These are phyloP conservation scores for Metschnikowia rubicola DNA, from an alignment of 805 yeast species.

Conservation along the genomic window DNA sequence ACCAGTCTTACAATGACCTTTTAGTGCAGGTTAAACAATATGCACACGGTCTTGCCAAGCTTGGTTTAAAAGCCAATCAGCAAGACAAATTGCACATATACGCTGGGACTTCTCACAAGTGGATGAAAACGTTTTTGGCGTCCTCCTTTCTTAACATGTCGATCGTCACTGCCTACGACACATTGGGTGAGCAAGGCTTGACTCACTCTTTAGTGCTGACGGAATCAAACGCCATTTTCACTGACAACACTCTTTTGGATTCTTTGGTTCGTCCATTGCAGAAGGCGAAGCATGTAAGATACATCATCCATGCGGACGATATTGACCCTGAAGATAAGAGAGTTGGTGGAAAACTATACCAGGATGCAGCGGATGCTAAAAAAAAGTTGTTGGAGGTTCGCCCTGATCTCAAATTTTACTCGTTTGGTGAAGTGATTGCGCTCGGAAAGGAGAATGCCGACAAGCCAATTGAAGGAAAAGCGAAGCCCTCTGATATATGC, in stretches of 20 bases:
- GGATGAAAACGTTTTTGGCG: conserved; percentile 88
- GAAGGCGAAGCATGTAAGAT: conserved; percentile 57
- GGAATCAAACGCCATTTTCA: conserved; percentile 70
- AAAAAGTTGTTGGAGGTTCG: conserved; percentile 59
- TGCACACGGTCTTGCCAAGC: conserved; percentile 72
- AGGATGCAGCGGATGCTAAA: conserved; percentile 54
- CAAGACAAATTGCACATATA: conserved; percentile 72
- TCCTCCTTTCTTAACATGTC: conserved; percentile 77
- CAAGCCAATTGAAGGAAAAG: conserved; percentile 32
- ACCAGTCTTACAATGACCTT: conserved; percentile 59
- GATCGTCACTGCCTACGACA: conserved; percentile 93
- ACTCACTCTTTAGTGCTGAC: conserved; percentile 85
- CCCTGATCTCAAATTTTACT: conserved; percentile 69
- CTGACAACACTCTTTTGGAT: conserved; percentile 71
- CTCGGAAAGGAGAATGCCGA: conserved; percentile 56
- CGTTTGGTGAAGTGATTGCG: conserved; percentile 61
- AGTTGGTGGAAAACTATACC: conserved; percentile 55
- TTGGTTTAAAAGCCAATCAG: conserved; percentile 66
- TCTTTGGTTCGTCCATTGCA: conserved; percentile 71
- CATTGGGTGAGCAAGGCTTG: conserved; percentile 85
- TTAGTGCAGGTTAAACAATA: conserved; percentile 44
- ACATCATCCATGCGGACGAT: conserved; percentile 66
- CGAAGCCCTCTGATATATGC: conserved; percentile 57
- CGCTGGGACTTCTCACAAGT: conserved; percentile 81
- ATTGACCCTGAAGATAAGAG: conserved; percentile 63